Base-by-base conservation (phyloP, 2,329 filamentous ascomycete species). In the Annulohypoxylon truncatum region DNA sequence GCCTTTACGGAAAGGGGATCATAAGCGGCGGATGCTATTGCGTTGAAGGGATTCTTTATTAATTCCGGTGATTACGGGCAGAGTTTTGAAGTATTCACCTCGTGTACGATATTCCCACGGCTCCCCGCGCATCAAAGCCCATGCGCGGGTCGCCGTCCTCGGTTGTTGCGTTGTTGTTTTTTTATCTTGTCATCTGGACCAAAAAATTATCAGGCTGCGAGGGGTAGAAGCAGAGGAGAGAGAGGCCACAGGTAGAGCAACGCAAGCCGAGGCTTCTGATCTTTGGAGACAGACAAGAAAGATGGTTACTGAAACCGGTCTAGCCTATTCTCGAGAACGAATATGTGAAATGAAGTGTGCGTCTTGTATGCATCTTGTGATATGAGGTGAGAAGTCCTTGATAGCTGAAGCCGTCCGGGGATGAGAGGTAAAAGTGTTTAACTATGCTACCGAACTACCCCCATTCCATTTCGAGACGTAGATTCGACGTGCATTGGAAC, bases 201-300 rank as follows among this genome's bases (percentile, higher is more conserved):
- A 64, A 73, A 68, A 68, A 69, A 65, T 59, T 44, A 10, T 44
- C 7, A 7, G 61, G 69, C n/a, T 68, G 62, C 62, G 65, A 65
- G 69, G 66, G 68, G 70, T 72, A 70, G 70, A 71, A 65, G 48
- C 53, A 8, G n/a, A 28, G 63, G 53, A 33, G 42, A 28, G 24
- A 2, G 47, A 38, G 8, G 13, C 10, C 35, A 40, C 10, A n/a
- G 42, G 52, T 58, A 64, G 53, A 65, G 40, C 26, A 54, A 52
- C 35, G 28, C 61, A 31, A 58, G 42, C 26, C 52, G 46, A 51
- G 22, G 31, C 51, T 46, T 56, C 20, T 50, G 48, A 22, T 54
- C 54, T 35, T 50, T 33, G 51, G 22, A 65, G 35, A 38, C 10
- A 28, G 48, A 26, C 50, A 44, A 62, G n/a, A 44, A 65, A 55